Evolutionary conservation across 306 rosid species (phyloP).

Genomic region (Medicago truncatula): DNA sequence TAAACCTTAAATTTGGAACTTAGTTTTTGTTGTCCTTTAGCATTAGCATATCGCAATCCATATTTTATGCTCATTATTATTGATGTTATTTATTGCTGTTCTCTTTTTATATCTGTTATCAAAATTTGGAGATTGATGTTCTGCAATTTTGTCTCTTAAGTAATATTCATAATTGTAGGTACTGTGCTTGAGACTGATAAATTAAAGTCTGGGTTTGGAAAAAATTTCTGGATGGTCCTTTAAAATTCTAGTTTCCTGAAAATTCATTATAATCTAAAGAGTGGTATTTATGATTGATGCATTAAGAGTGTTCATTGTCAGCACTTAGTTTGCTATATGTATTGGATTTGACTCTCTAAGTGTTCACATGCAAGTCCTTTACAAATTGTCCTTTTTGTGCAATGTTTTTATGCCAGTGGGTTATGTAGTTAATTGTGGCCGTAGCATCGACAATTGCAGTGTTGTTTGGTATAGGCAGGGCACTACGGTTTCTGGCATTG

Average conservation of each 20-base stretch:
- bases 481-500: background rate
- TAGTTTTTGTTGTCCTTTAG: slow-evolving; percentile 22
- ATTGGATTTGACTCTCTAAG: slow-evolving; percentile 20
- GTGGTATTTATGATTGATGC: slow-evolving; percentile 22
- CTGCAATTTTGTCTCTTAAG: slow-evolving; percentile 12
- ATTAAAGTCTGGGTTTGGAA: background rate
- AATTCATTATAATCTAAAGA: slow-evolving; percentile 1
- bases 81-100: slow-evolving; percentile 1
- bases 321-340: background rate
- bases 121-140: slow-evolving; percentile 1
- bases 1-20: slow-evolving; percentile 33
- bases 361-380: slow-evolving; percentile 20
- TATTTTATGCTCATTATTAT: slow-evolving; percentile 26
- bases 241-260: slow-evolving; percentile 17
- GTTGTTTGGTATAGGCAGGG: background rate
- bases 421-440: background rate
- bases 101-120: slow-evolving; percentile 13
- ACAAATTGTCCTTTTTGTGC: slow-evolving; percentile 6
- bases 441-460: background rate
- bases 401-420: background rate
- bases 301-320: background rate
- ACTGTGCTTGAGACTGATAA: slow-evolving; percentile 27
- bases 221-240: slow-evolving; percentile 20
- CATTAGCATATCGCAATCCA: slow-evolving; percentile 16
- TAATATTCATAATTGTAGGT: slow-evolving; percentile 15